Evolutionary conservation across 441 rosid genomes (phyloP), one percentile per base, ranked within the genome.

Genomic region (Bocquillonia castaneifolia): DNA sequence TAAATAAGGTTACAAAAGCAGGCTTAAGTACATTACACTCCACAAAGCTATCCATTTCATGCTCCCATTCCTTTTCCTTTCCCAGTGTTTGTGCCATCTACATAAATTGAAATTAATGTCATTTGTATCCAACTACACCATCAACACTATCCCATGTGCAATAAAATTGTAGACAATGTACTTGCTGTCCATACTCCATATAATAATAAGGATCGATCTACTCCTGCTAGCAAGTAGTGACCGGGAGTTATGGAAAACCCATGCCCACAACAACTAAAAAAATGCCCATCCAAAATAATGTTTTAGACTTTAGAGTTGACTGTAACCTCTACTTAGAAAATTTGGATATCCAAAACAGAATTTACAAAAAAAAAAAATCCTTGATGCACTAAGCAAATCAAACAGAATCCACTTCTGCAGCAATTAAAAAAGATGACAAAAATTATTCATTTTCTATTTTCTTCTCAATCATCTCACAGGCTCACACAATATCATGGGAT

Each of bases 111-210:
- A 40, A 31, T 55, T 20, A 23, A 8, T 54, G 53, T 2, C 7
- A 66, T 18, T 40, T 66, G 29, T 28, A 55, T 28, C 54, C 70
- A 55, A 23, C 51, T 15, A 55, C 36, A 12, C 42, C 62, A 32
- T 65, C 55, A 39, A 10, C 36, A 40, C n/a, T n/a, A 20, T 42
- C 20, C 12, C 42, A 55, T 40, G 54, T 40, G 40, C 63, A 55
- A 55, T 40, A 44, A 53, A 37, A 13, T 22, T 0, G 12, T 34
- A 7, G 3, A 13, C 34, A 6, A 2, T 23, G 64, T 57, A 15
- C 59, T 4, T 10, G 36, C 29, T 26, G 59, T 32, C 26, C 39
- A 18, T 10, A 18, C 36, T 32, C 44, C 23, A 18, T 10, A 34
- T 17, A 45, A 45, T 45, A 26, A 55, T 55, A 55, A 26, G 9